Conservation (phyloP, 2,329 filamentous ascomycete genomes). For the Phoma sp. region DNA sequence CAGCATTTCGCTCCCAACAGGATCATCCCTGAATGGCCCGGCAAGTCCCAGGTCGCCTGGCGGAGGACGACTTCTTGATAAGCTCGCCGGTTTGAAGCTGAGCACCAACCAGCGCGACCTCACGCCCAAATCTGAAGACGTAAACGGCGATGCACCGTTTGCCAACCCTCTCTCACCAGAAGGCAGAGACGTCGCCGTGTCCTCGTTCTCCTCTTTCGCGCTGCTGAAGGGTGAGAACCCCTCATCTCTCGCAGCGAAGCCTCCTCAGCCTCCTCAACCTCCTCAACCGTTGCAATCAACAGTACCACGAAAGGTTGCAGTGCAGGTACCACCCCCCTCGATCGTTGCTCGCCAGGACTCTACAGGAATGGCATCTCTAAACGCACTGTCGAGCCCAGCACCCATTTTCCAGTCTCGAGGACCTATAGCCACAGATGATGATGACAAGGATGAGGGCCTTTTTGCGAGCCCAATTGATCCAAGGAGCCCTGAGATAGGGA, state of each 20-base stretch:
- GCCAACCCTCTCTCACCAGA: conserved; percentile 67
- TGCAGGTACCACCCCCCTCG: conserved; percentile 47
- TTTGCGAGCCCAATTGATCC: conserved; percentile 90
- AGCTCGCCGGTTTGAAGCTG: conserved; percentile 78
- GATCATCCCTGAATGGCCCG: conserved; percentile 61
- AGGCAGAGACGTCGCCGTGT: conserved; percentile 68
- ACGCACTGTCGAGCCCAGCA: conserved; percentile 50
- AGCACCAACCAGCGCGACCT: conserved; percentile 75
- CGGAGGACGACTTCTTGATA: conserved; percentile 77
- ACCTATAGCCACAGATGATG: conserved; percentile 40
- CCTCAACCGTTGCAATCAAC: conserved; percentile 29
- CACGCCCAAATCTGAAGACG: conserved; percentile 50
- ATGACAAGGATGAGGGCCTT: conserved; percentile 77
- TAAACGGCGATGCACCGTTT: conserved; percentile 30
- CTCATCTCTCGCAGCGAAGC: conserved; percentile 52
- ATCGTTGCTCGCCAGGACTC: conserved; percentile 51
- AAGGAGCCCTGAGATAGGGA: conserved; percentile 83
- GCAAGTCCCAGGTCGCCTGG: conserved; percentile 67
- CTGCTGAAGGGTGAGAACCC: conserved; percentile 61
- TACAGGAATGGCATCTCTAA: conserved; percentile 54
- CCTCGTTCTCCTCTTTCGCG: conserved; percentile 57
- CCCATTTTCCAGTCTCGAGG: conserved; percentile 41
- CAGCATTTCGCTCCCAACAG: conserved; percentile 46
- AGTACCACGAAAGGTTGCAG: conserved; percentile 43
- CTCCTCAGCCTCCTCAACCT: conserved; percentile 48